A percentile compares a stretch with the other conserved stretches of the same genome.
These are phyloP conservation scores for Penicillium coffeae DNA, from an alignment of 495 filamentous ascomycete species.

Conservation along the genomic window DNA sequence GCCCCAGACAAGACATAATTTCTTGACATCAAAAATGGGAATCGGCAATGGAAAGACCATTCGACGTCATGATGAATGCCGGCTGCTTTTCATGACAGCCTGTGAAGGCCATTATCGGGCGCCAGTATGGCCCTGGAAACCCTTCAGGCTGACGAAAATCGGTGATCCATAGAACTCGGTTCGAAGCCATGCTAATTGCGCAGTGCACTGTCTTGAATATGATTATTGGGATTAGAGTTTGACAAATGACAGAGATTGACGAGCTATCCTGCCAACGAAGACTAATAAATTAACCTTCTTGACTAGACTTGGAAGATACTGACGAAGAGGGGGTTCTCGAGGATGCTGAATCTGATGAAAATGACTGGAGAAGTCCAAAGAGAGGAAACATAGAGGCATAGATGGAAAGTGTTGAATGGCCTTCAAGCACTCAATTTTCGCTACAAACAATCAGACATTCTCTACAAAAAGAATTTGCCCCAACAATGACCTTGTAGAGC, in stretches of 20 bases:
- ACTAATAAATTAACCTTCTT: constrained; percentile 25
- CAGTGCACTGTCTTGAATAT: constrained; percentile 22
- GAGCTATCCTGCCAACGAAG: constrained; percentile 9
- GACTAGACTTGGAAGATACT: constrained; percentile 21
- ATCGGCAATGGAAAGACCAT: constrained; percentile 10
- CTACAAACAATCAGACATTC: too few species aligned
- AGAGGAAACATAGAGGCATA: too few species aligned
- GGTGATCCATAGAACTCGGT: constrained; percentile 20
- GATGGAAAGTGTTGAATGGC: too few species aligned
- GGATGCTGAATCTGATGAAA: constrained; percentile 9
- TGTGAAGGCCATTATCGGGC: constrained; percentile 14
- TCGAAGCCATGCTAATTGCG: constrained; percentile 21
- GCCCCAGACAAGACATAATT: constrained; percentile 17
- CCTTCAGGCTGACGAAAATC: constrained; percentile 20
- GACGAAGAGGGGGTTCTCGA: constrained; percentile 18
- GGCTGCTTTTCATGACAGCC: constrained; percentile 24
- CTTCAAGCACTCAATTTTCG: too few species aligned
- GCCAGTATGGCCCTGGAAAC: constrained; percentile 24
- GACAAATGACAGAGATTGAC: constrained; percentile 11
- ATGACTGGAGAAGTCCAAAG: too few species aligned
- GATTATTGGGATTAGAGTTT: constrained; percentile 22
- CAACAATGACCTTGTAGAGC: too few species aligned
- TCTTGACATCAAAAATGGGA: constrained; percentile 13
- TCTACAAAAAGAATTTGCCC: too few species aligned
- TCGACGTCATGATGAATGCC: constrained; percentile 24